Percentiles rank a stretch among this genome's conserved stretches.
These are phyloP conservation scores for Coix lacrymajobi DNA, from an alignment of 176 grass and related monocot genomes.

Conservation along the genomic window DNA sequence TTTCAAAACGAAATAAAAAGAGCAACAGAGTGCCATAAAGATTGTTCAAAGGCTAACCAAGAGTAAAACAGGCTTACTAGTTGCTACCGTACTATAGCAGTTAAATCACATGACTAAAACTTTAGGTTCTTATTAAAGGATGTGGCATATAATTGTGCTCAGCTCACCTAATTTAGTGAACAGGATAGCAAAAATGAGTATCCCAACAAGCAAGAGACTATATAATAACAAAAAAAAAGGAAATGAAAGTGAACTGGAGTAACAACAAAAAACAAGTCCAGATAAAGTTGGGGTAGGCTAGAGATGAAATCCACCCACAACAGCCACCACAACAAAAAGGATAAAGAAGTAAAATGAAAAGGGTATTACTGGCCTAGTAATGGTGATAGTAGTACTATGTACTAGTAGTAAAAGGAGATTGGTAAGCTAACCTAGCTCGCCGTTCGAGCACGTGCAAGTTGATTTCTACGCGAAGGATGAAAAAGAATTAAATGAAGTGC, in stretches of 20 bases:
- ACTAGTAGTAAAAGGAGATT: neutral
- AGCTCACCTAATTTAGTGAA: neutral
- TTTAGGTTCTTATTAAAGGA: neutral
- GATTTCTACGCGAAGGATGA: neutral
- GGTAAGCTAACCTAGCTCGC: neutral
- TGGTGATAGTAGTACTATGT: too few relatives aligned
- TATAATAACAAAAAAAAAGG: too few relatives aligned
- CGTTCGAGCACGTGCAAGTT: neutral
- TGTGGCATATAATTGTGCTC: neutral
- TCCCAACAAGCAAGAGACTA: neutral
- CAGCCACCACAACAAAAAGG: neutral
- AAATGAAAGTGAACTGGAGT: too few relatives aligned
- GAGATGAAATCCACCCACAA: neutral
- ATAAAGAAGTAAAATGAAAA: neutral
- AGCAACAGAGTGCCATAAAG: neutral
- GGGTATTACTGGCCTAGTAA: neutral
- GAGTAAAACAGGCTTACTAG: neutral
- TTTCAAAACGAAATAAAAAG: constrained; percentile 3
- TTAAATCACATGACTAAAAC: neutral
- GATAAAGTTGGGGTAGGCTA: neutral
- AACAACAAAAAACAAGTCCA: neutral
- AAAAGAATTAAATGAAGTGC: neutral
- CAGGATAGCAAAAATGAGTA: neutral
- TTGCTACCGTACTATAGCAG: neutral
- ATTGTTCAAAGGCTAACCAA: neutral